Percentiles rank a stretch among this genome's conserved stretches.
Evolutionary conservation across 345 rosid species (phyloP).

Genomic region (Triadica sebifera): DNA sequence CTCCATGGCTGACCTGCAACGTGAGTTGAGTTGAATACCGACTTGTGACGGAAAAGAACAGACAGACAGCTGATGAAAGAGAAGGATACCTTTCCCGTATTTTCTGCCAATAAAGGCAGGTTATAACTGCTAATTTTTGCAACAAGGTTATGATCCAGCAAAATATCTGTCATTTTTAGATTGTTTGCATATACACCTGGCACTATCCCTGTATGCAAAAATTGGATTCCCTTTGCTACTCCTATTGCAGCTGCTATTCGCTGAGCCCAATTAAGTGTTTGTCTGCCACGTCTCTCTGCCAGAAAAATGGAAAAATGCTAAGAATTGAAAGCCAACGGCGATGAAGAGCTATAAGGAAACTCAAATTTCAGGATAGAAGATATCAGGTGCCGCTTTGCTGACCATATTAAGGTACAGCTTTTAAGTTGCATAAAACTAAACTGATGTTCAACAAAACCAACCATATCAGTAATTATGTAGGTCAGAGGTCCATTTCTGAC

Average conservation of each 20-base stretch:
- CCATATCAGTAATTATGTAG: background rate
- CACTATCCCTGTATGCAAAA: conserved; percentile 85
- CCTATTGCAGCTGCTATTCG: conserved; percentile 85
- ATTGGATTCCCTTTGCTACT: conserved; percentile 82
- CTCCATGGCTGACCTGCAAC: conserved; percentile 54
- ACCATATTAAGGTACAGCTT: background rate
- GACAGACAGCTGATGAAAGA: background rate
- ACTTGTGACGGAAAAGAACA: background rate
- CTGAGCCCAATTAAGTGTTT: conserved; percentile 68
- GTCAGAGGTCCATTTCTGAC: background rate
- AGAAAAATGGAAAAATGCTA: conserved; percentile 7
- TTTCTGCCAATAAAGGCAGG: conserved; percentile 70
- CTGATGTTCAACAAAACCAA: background rate
- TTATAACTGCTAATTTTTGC: conserved; percentile 86
- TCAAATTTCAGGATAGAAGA: no score
- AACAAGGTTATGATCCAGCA: conserved; percentile 74
- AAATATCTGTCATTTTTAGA: conserved; percentile 74
- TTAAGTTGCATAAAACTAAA: background rate
- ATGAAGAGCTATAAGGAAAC: no score
- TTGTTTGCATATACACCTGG: conserved; percentile 80
- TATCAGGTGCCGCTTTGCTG: background rate
- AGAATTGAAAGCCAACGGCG: background rate
- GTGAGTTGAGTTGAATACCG: conserved; percentile 6
- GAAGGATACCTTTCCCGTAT: conserved; percentile 51
- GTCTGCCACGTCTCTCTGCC: conserved; percentile 46